phyloP scores from a whole-genome alignment of 73 alveolate genomes.

The Tetrahymena elliotti region DNA sequence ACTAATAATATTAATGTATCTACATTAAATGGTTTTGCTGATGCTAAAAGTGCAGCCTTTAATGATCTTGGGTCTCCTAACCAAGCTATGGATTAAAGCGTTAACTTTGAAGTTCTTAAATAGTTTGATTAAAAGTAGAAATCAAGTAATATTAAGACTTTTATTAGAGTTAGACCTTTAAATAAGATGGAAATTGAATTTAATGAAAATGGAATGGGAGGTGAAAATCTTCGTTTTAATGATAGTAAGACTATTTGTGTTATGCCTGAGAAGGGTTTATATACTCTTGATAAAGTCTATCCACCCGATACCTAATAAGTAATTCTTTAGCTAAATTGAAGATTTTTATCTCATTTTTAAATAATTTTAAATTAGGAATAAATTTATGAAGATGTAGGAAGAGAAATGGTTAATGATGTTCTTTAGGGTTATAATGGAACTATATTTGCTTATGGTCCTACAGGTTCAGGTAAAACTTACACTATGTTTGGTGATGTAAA shows the following conservation, averaged over 20 bases:
- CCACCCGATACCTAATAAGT: neutral
- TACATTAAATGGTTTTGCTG: neutral
- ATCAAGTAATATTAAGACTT: neutral
- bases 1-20: neutral
- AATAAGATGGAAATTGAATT: neutral
- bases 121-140: neutral
- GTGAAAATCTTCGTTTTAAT: neutral
- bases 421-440: slow-evolving; percentile 81
- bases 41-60: neutral
- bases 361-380: neutral
- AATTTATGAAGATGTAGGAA: slow-evolving; percentile 60
- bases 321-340: neutral
- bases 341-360: too few relatives aligned
- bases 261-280: neutral
- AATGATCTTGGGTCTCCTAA: neutral
- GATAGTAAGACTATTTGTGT: neutral
- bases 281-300: neutral
- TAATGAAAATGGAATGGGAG: neutral
- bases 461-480: slow-evolving; percentile 96
- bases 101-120: neutral
- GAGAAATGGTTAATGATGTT: slow-evolving; percentile 65
- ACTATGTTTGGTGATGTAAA: slow-evolving; percentile 92
- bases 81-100: neutral
- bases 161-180: neutral
- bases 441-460: slow-evolving; percentile 92